Evolutionary conservation across 768 basidiomycete species (phyloP).

Genomic region (Filobasidium floriforme): DNA sequence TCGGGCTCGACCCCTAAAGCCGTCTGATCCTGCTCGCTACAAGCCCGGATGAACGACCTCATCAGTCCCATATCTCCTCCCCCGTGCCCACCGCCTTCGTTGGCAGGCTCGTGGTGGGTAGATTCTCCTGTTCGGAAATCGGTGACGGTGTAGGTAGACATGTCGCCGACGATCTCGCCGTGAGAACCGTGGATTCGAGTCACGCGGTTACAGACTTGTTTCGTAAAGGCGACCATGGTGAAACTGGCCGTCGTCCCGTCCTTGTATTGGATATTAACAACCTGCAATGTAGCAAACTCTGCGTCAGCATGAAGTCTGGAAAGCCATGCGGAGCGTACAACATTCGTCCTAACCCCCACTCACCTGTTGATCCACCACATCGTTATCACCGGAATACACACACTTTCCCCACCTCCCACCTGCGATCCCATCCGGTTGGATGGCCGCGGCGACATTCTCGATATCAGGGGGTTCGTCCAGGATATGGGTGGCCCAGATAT

Average conservation of each 20-base stretch:
- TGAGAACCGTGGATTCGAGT: conserved; percentile 75
- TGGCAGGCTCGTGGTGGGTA: conserved; percentile 52
- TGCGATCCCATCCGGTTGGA: conserved; percentile 48
- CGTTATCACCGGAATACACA: conserved; percentile 75
- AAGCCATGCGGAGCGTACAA: too few species aligned
- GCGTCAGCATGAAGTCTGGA: too few species aligned
- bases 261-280: conserved; percentile 81
- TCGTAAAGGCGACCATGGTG: conserved; percentile 71
- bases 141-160: conserved; percentile 64
- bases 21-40: conserved; percentile 58
- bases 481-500: conserved; percentile 62
- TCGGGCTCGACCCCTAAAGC: conserved; percentile 57
- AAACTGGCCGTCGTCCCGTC: conserved; percentile 74
- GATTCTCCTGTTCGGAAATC: conserved; percentile 56
- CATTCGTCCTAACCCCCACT: too few species aligned
- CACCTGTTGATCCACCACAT: conserved; percentile 85
- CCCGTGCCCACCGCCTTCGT: conserved; percentile 65
- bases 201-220: conserved; percentile 68
- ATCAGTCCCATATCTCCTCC: conserved; percentile 75
- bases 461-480: conserved; percentile 79
- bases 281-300: too few species aligned
- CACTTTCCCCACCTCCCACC: conserved; percentile 51
- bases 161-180: conserved; percentile 83
- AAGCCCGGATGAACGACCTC: conserved; percentile 67
- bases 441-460: conserved; percentile 68